phyloP scores from a whole-genome alignment of 1,284 basidiomycete species.

The Xerocomus amazonicus region DNA sequence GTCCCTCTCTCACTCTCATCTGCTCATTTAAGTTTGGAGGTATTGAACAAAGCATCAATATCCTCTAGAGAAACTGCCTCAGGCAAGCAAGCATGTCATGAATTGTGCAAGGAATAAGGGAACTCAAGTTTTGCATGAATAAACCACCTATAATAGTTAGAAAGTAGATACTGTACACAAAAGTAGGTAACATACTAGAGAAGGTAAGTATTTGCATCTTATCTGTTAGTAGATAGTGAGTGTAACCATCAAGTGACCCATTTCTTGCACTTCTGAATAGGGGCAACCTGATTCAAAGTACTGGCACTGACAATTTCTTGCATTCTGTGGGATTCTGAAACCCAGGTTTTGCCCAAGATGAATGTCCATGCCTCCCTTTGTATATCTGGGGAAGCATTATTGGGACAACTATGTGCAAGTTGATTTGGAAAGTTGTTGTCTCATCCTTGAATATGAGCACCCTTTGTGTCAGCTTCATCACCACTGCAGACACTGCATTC shows the following conservation, averaged over 20 bases:
- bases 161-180: too few relatives aligned
- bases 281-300: background rate
- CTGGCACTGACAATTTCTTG: background rate
- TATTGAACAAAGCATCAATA: too few relatives aligned
- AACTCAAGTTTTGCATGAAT: conserved; percentile 4
- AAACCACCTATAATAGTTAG: conserved; percentile 2
- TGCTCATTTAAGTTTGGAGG: too few relatives aligned
- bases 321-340: background rate
- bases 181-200: conserved; percentile 9
- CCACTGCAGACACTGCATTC: conserved; percentile 4
- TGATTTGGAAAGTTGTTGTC: conserved; percentile 2
- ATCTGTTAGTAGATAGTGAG: conserved; percentile 4
- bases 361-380: background rate
- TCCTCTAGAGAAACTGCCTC: too few relatives aligned
- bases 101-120: too few relatives aligned
- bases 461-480: background rate
- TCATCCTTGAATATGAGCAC: background rate
- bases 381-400: background rate
- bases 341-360: conserved; percentile 1
- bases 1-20: too few relatives aligned
- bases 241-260: conserved; percentile 2
- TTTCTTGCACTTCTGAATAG: background rate
- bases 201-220: conserved; percentile 3
- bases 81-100: too few relatives aligned
- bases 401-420: background rate